A percentile compares a stretch with the other conserved stretches of the same genome.
Evolutionary conservation across 495 filamentous ascomycete genomes (phyloP).

Genomic region (Aspergillus sparsus): DNA sequence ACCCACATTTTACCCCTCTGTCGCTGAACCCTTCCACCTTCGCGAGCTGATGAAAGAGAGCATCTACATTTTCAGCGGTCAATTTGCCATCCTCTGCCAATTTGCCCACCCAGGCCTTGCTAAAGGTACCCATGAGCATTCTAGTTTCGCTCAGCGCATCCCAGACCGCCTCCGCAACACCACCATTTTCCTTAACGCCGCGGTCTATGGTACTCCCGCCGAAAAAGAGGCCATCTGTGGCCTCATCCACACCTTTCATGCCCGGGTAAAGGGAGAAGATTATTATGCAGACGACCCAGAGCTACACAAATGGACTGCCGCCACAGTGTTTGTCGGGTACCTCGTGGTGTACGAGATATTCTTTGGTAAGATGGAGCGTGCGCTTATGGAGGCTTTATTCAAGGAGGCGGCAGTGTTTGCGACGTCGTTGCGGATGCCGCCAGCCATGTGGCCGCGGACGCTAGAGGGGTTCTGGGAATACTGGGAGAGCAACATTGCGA

Average conservation of each 20-base stretch:
- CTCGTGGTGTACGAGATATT: slow-evolving; percentile 22
- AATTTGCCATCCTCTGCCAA: slow-evolving; percentile 25
- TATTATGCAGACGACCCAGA: slow-evolving; percentile 25
- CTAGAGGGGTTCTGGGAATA: slow-evolving; percentile 23
- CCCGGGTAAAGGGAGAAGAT: slow-evolving; percentile 22
- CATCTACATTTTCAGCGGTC: slow-evolving; percentile 25
- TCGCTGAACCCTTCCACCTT: background rate
- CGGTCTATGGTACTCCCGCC: slow-evolving; percentile 18
- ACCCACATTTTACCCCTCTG: too few relatives aligned
- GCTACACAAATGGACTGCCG: slow-evolving; percentile 27
- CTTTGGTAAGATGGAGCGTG: slow-evolving; percentile 17
- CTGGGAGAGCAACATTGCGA: slow-evolving; percentile 26
- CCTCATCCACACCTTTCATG: slow-evolving; percentile 23
- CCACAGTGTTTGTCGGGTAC: slow-evolving; percentile 21
- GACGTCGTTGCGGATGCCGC: slow-evolving; percentile 23
- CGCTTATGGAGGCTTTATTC: slow-evolving; percentile 17
- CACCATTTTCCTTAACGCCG: slow-evolving; percentile 22
- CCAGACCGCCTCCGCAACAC: slow-evolving; percentile 24
- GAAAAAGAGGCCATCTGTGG: slow-evolving; percentile 24
- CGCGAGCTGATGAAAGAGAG: slow-evolving; percentile 15
- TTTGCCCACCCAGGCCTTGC: slow-evolving; percentile 25
- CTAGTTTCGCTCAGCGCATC: slow-evolving; percentile 22
- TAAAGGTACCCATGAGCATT: slow-evolving; percentile 23
- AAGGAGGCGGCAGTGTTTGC: slow-evolving; percentile 23
- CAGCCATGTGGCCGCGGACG: slow-evolving; percentile 23